A percentile compares a stretch with the other conserved stretches of the same genome.
These are phyloP conservation scores for Penicillium daleae DNA, from an alignment of 495 filamentous ascomycete genomes.

Conservation along the genomic window DNA sequence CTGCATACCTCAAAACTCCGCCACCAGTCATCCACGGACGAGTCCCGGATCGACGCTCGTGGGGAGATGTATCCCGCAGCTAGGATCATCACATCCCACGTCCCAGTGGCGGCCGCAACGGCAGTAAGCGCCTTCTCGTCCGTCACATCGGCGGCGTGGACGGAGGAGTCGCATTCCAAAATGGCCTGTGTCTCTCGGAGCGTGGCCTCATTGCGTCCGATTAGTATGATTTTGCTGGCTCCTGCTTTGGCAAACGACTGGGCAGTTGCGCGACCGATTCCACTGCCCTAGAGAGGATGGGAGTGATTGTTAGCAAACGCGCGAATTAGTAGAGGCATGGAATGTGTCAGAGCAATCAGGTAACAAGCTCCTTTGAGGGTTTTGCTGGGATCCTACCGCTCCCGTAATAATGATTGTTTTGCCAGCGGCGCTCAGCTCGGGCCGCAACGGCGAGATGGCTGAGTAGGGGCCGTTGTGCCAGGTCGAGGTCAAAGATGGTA, in stretches of 20 bases:
- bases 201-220: constrained; percentile 33
- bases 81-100: constrained; percentile 42
- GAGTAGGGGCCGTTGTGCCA: constrained; percentile 49
- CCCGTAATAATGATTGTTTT: constrained; percentile 55
- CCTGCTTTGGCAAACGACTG: constrained; percentile 43
- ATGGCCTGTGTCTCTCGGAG: constrained; percentile 27
- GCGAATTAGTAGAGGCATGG: background rate
- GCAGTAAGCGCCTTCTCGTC: constrained; percentile 26
- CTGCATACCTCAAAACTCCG: constrained; percentile 36
- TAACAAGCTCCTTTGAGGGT: background rate
- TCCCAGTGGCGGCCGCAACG: constrained; percentile 28
- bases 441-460: constrained; percentile 42
- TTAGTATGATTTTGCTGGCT: constrained; percentile 37
- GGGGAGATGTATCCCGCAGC: constrained; percentile 34
- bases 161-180: constrained; percentile 6
- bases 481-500: constrained; percentile 30
- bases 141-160: constrained; percentile 22
- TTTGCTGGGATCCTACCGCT: constrained; percentile 24
- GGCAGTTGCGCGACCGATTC: constrained; percentile 44
- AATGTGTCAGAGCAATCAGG: background rate
- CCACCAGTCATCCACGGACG: constrained; percentile 41
- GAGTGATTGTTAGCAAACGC: background rate
- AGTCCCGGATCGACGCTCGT: constrained; percentile 24
- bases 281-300: constrained; percentile 29
- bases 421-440: constrained; percentile 43